A percentile compares a stretch with the other conserved stretches of the same genome.
phyloP scores from a whole-genome alignment of 495 filamentous ascomycete species.

The Neurospora hispaniola region DNA sequence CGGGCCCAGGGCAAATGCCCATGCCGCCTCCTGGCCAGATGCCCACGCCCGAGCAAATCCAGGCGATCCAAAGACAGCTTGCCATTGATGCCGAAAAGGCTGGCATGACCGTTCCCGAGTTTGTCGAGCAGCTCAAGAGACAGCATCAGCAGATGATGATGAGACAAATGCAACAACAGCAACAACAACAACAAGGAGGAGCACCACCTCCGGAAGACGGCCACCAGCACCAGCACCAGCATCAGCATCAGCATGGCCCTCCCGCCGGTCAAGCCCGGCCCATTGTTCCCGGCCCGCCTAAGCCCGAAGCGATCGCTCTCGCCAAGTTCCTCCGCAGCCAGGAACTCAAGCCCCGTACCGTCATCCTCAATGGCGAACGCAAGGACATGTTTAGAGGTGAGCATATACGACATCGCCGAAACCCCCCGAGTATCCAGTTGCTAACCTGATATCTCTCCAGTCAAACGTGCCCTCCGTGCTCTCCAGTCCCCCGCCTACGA shows the following conservation, averaged over 20 bases:
- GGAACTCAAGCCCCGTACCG: slow-evolving; percentile 80
- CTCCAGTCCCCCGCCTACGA: slow-evolving; percentile 81
- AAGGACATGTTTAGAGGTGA: slow-evolving; percentile 97
- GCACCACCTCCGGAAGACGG: slow-evolving; percentile 16
- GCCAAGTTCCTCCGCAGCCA: slow-evolving; percentile 82
- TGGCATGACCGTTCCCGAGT: slow-evolving; percentile 66
- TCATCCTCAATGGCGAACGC: slow-evolving; percentile 88
- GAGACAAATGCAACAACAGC: slow-evolving; percentile 56
- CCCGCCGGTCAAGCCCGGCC: slow-evolving; percentile 45
- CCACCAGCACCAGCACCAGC: slow-evolving; percentile 32
- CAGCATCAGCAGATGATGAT: slow-evolving; percentile 47
- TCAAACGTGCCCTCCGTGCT: slow-evolving; percentile 93
- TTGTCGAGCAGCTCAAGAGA: slow-evolving; percentile 49
- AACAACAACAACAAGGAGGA: slow-evolving; percentile 27
- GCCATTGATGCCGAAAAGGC: slow-evolving; percentile 62
- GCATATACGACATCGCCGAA: not conserved
- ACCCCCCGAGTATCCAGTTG: not conserved
- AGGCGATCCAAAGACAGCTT: slow-evolving; percentile 72
- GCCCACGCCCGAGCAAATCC: slow-evolving; percentile 79
- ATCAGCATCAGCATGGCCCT: slow-evolving; percentile 46
- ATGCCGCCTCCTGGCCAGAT: slow-evolving; percentile 42
- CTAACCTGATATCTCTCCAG: slow-evolving; percentile 34
- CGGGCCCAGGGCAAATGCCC: slow-evolving; percentile 23
- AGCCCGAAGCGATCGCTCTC: slow-evolving; percentile 79
- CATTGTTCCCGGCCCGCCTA: slow-evolving; percentile 63